Percentiles rank a stretch among this genome's conserved stretches.
phyloP scores from a whole-genome alignment of 2,329 filamentous ascomycete species.

The Ascochyta pisi region DNA sequence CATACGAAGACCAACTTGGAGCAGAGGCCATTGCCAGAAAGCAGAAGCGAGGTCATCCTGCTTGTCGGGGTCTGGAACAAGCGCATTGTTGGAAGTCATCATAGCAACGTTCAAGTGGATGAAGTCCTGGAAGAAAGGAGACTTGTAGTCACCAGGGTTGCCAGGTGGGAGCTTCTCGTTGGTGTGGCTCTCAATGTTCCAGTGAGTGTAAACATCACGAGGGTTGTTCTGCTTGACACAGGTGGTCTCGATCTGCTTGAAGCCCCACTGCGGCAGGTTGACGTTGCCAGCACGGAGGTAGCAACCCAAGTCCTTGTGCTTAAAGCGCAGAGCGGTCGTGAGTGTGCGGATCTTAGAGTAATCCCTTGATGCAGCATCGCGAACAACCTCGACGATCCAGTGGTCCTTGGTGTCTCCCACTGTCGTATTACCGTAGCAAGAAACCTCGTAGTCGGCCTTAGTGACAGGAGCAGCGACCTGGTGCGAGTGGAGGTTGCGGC shows the following conservation, averaged over 20 bases:
- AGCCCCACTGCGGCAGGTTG: constrained; percentile 98
- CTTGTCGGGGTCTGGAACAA: constrained; percentile 97
- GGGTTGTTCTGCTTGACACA: constrained; percentile 94
- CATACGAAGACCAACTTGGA: constrained; percentile 96
- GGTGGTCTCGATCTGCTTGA: constrained; percentile 98
- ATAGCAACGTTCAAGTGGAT: constrained; percentile 98
- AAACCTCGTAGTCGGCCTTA: constrained; percentile 91
- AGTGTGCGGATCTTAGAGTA: constrained; percentile 85
- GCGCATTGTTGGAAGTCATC: constrained; percentile 99
- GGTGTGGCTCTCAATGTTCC: constrained; percentile 95
- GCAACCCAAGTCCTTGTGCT: constrained; percentile 81
- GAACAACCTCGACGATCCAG: constrained; percentile 91
- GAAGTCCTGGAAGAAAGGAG: constrained; percentile 96
- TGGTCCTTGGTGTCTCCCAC: constrained; percentile 98
- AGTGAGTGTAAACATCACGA: constrained; percentile 93
- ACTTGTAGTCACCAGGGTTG: constrained; percentile 91
- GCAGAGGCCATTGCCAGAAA: constrained; percentile 98
- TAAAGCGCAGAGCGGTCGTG: constrained; percentile 90
- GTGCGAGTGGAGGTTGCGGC: constrained; percentile 96
- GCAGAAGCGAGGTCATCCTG: constrained; percentile 96
- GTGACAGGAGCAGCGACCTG: constrained; percentile 85
- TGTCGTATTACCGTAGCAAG: constrained; percentile 92
- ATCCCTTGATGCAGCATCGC: constrained; percentile 86
- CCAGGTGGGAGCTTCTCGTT: constrained; percentile 91
- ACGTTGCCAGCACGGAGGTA: constrained; percentile 95